These are phyloP conservation scores for Termitomyces titanicus DNA, from an alignment of 768 basidiomycete species.

Conservation along the genomic window DNA sequence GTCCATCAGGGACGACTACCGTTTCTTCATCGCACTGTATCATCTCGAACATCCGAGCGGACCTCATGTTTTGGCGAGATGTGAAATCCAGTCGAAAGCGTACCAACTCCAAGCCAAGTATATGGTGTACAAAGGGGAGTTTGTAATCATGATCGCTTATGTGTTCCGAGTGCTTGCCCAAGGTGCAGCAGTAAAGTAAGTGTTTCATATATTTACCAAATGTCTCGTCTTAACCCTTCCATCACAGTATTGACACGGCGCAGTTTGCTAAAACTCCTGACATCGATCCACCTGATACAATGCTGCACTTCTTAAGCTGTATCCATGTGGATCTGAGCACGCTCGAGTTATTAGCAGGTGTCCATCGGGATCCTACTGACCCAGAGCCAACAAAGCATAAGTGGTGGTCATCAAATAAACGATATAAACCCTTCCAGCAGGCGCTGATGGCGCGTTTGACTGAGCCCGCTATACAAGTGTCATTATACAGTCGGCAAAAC, in stretches of 20 bases:
- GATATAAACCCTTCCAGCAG: background rate
- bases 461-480: background rate
- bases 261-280: slow-evolving; percentile 30
- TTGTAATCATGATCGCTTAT: slow-evolving; percentile 57
- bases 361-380: background rate
- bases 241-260: slow-evolving; percentile 32
- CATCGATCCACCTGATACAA: slow-evolving; percentile 39
- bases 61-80: slow-evolving; percentile 43
- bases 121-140: slow-evolving; percentile 38
- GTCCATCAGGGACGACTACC: slow-evolving; percentile 47
- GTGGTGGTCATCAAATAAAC: background rate
- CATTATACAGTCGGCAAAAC: background rate
- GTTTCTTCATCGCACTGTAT: slow-evolving; percentile 51
- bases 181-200: slow-evolving; percentile 16
- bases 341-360: slow-evolving; percentile 38
- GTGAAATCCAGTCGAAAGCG: slow-evolving; percentile 46
- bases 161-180: background rate
- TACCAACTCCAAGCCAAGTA: slow-evolving; percentile 61
- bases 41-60: slow-evolving; percentile 52
- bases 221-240: slow-evolving; percentile 10
- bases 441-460: background rate
- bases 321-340: slow-evolving; percentile 35
- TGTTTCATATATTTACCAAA: background rate
- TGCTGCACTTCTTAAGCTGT: slow-evolving; percentile 44
- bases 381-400: background rate